Evolutionary conservation across 164 flowering plant species (phyloP), one percentile per base, ranked within the genome.

Genomic region (Chimonanthus praecox): DNA sequence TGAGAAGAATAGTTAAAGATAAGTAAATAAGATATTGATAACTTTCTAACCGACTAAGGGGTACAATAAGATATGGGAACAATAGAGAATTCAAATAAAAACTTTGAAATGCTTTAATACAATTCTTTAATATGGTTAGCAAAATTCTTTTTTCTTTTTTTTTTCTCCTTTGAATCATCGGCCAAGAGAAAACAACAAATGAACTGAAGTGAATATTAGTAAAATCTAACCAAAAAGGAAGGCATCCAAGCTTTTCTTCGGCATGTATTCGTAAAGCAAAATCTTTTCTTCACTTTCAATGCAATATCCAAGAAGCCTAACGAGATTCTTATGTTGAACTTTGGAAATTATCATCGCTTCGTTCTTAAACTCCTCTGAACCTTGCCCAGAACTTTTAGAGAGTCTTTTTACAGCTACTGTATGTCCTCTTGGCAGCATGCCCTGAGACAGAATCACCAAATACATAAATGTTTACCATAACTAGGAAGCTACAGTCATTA

Each of bases 361-460:
- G 58, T 74, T 86, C 49, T 75, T 82, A 66, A 84, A 82, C 66
- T 84, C 84, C 11, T 74, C 67, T 0, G 75, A 33, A 18, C 89
- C 89, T 67, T 82, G 86, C 18, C 73, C 68, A 2, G 87, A 83
- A 61, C 18, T 78, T 44, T 50, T 70, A 2, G 84, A 83, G 4
- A 86, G 82, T 76, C 85, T 77, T 76, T 86, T 86, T 2, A 86
- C 86, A 1, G 89, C 87, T 50, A 85, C 68, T 63, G 78, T 78
- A 46, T 70, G 67, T 3, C 82, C 85, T 69, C 81, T 71, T 0
- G n/a, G 65, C 3, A 85, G 75, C 64, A n/a, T 76, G 0, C 85
- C 86, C 85, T 85, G 48, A 47, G 64, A 7, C 18, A 62, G 44
- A 63, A 63, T 63, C 43, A 10, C 43, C 33, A 63, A 63, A 33